phyloP scores from a whole-genome alignment of 1,139 yeast genomes.

The Saccharomyces pastorianus region DNA sequence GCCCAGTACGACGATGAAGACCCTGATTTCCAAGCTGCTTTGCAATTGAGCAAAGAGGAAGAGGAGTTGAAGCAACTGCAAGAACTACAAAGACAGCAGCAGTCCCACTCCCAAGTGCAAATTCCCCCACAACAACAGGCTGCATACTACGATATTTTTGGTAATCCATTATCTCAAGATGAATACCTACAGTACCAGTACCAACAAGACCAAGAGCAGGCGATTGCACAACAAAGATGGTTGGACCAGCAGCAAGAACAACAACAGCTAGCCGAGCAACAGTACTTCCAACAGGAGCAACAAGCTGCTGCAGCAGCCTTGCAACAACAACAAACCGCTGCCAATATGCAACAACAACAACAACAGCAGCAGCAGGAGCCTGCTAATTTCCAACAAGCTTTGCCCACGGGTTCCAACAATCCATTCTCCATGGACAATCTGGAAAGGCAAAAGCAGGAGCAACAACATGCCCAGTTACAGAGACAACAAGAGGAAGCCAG shows the following conservation, averaged over 20 bases:
- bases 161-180: slow-evolving; percentile 56
- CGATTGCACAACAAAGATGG: slow-evolving; percentile 22
- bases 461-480: slow-evolving; percentile 1
- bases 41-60: slow-evolving; percentile 79
- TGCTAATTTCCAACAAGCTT: slow-evolving; percentile 46
- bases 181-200: slow-evolving; percentile 35
- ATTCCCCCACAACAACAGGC: slow-evolving; percentile 5
- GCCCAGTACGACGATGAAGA: slow-evolving; percentile 53
- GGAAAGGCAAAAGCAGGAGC: background rate
- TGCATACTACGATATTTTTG: slow-evolving; percentile 59
- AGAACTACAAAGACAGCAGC: slow-evolving; percentile 37
- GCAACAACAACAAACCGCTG: slow-evolving; percentile 30
- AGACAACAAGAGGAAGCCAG: slow-evolving; percentile 8
- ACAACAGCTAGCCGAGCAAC: slow-evolving; percentile 16
- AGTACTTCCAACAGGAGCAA: slow-evolving; percentile 20
- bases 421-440: slow-evolving; percentile 58
- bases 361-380: slow-evolving; percentile 35
- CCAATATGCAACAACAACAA: slow-evolving; percentile 26
- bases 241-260: slow-evolving; percentile 20
- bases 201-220: slow-evolving; percentile 33
- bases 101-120: slow-evolving; percentile 6
- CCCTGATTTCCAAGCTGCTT: slow-evolving; percentile 43
- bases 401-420: slow-evolving; percentile 65
- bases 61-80: slow-evolving; percentile 63
- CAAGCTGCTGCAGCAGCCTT: slow-evolving; percentile 11